These are phyloP conservation scores for Inga laurina DNA, from an alignment of 306 rosid genomes.

Conservation along the genomic window DNA sequence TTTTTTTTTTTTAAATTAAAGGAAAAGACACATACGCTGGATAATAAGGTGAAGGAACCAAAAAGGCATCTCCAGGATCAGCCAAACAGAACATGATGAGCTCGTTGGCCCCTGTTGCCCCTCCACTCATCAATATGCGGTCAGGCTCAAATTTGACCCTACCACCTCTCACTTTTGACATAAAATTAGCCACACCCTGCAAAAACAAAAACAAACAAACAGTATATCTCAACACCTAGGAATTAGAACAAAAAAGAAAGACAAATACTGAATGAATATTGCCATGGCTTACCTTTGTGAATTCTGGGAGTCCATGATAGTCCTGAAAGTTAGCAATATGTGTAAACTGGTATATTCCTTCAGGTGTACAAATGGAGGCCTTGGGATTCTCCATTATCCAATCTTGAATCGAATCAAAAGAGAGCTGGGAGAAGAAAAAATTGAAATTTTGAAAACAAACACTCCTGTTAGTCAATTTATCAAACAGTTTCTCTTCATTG, in stretches of 20 bases:
- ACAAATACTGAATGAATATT: neutral
- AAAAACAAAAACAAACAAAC: neutral
- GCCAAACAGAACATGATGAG: slow-evolving; percentile 83
- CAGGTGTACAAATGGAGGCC: slow-evolving; percentile 80
- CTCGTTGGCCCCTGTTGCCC: slow-evolving; percentile 95
- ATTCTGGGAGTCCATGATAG: slow-evolving; percentile 78
- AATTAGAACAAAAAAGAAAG: neutral
- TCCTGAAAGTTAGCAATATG: slow-evolving; percentile 79
- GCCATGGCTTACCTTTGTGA: slow-evolving; percentile 53
- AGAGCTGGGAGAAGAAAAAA: slow-evolving; percentile 45
- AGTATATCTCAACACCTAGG: neutral
- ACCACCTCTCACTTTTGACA: slow-evolving; percentile 83
- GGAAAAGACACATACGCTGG: slow-evolving; percentile 67
- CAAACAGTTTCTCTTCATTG: neutral
- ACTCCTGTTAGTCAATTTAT: slow-evolving; percentile 3
- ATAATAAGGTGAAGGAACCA: slow-evolving; percentile 89
- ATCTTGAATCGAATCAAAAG: slow-evolving; percentile 57
- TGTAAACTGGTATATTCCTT: slow-evolving; percentile 67
- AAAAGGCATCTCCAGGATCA: slow-evolving; percentile 84
- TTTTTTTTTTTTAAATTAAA: neutral
- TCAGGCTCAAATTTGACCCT: slow-evolving; percentile 69
- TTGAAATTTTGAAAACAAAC: neutral
- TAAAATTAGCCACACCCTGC: slow-evolving; percentile 82
- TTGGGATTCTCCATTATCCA: slow-evolving; percentile 74
- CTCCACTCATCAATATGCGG: slow-evolving; percentile 87